Conservation (phyloP, 2,329 filamentous ascomycete species). For the Remersonia thermophila region DNA sequence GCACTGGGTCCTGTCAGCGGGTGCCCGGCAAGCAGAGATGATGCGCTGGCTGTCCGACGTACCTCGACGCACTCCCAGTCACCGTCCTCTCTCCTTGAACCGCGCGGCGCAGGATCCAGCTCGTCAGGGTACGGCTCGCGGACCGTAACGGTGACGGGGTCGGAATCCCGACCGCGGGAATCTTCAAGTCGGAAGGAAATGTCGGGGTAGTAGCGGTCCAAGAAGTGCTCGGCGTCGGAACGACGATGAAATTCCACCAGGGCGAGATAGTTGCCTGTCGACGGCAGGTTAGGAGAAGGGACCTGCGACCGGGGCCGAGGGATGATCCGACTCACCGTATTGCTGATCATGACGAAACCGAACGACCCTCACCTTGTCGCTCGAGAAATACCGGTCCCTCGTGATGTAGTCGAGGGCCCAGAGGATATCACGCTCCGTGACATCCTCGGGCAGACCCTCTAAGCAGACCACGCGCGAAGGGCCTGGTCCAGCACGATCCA, state of each 20-base stretch:
- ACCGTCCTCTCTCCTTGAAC: conserved; percentile 18
- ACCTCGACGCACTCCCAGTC: conserved; percentile 30
- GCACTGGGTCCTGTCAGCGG: conserved; percentile 7
- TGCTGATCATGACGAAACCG: conserved; percentile 13
- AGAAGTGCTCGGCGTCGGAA: conserved; percentile 27
- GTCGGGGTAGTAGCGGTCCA: conserved; percentile 26
- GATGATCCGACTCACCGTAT: conserved; percentile 9
- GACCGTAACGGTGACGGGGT: conserved; percentile 22
- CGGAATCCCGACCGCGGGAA: conserved; percentile 19
- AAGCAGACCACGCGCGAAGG: background rate
- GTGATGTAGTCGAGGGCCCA: conserved; percentile 17
- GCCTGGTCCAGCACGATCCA: background rate
- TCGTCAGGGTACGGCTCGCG: conserved; percentile 26
- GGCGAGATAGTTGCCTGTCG: conserved; percentile 22
- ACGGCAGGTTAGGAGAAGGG: background rate
- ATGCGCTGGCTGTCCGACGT: too few species aligned
- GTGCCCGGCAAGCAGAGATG: too few species aligned
- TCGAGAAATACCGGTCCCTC: conserved; percentile 15
- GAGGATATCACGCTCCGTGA: conserved; percentile 17
- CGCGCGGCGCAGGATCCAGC: conserved; percentile 8
- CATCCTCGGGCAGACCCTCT: conserved; percentile 15
- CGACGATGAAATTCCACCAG: conserved; percentile 30
- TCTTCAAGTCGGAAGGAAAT: conserved; percentile 24
- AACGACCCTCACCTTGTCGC: conserved; percentile 14
- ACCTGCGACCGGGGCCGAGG: background rate